A percentile compares a stretch with the other conserved stretches of the same genome.
phyloP scores from a whole-genome alignment of 1,284 basidiomycete species.

The Ceratobasidium sp. region DNA sequence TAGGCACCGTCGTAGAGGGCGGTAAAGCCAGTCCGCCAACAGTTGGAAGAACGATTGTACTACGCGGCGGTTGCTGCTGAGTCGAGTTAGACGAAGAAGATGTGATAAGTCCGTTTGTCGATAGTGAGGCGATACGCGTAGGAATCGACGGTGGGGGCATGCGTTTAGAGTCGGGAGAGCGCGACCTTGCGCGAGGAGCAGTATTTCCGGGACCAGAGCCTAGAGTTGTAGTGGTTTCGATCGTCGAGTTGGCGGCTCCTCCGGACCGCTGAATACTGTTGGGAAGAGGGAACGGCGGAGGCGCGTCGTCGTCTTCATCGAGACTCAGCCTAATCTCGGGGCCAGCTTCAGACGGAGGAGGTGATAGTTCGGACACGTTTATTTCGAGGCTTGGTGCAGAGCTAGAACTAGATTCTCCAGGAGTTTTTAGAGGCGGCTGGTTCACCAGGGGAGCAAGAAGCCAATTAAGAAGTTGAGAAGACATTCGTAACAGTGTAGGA shows the following conservation, averaged over 20 bases:
- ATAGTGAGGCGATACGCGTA: slow-evolving; percentile 56
- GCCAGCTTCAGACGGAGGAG: slow-evolving; percentile 37
- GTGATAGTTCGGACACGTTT: slow-evolving; percentile 46
- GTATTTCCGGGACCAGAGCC: no score
- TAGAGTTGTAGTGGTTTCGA: slow-evolving; percentile 46
- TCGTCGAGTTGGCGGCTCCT: slow-evolving; percentile 46
- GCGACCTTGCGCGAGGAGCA: slow-evolving; percentile 43
- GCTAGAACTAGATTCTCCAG: not conserved
- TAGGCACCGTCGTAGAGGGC: slow-evolving; percentile 64
- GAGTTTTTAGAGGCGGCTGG: slow-evolving; percentile 11
- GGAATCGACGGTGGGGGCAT: slow-evolving; percentile 80
- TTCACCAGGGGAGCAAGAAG: slow-evolving; percentile 32
- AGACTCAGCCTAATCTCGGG: slow-evolving; percentile 1
- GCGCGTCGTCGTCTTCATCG: slow-evolving; percentile 57
- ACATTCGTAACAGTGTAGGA: slow-evolving; percentile 28
- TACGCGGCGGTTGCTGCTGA: slow-evolving; percentile 42
- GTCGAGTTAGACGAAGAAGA: slow-evolving; percentile 31
- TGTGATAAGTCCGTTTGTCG: slow-evolving; percentile 48
- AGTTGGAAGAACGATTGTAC: slow-evolving; percentile 55
- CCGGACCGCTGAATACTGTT: slow-evolving; percentile 79
- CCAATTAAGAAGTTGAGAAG: slow-evolving; percentile 46
- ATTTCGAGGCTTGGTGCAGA: slow-evolving; percentile 25
- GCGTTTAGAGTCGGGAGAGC: slow-evolving; percentile 64
- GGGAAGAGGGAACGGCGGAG: slow-evolving; percentile 85
- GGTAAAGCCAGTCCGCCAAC: slow-evolving; percentile 62